Evolutionary conservation across 495 filamentous ascomycete genomes (phyloP), one percentile per base, ranked within the genome.

Genomic region (Aspergillus biplanus): DNA sequence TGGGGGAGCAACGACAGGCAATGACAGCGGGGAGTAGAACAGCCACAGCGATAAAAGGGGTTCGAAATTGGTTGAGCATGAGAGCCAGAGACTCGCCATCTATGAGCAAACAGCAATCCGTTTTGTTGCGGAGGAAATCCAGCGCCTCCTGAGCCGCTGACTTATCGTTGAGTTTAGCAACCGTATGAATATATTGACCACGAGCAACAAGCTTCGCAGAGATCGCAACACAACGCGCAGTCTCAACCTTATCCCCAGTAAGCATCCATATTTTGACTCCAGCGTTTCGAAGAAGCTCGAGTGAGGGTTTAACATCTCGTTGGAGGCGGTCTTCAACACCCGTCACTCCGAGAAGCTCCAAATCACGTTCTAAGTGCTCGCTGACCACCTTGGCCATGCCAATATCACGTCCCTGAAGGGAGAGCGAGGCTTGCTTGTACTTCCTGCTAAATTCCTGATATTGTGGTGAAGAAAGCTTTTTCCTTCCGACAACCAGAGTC

Each of bases 251-350:
- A 80, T 99, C 96, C 34, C 96, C 96, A 0, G 96, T 99, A 68
- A 99, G 80, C 96, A 99, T 99, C 96, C 96, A 99, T 59, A 98
- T 97, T 77, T 97, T 97, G 71, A 99, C 92, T n/a, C 96, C 96
- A 8, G 96, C 96, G 72, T 99, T 98, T 62, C 96, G 90, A 48
- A 99, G 87, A 13, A 98, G 83, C 70, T 99, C 96, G 7, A 99
- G 83, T 1, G 91, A 94, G 4, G 93, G 89, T 70, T 97, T 98
- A 70, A 99, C 96, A 76, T 97, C 92, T 57, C 86, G 86, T 72
- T 99, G 96, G 27, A 99, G 81, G 64, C 96, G 96, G 73, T 99
- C 96, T 73, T 99, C 96, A 2, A 99, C 96, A 59, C 96, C 96
- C 1, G 96, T 99, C 13, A 99, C 93, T 12, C 96, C 96, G 3